Conservation (phyloP, 129 eudicot genomes). For the Arctium minus region DNA sequence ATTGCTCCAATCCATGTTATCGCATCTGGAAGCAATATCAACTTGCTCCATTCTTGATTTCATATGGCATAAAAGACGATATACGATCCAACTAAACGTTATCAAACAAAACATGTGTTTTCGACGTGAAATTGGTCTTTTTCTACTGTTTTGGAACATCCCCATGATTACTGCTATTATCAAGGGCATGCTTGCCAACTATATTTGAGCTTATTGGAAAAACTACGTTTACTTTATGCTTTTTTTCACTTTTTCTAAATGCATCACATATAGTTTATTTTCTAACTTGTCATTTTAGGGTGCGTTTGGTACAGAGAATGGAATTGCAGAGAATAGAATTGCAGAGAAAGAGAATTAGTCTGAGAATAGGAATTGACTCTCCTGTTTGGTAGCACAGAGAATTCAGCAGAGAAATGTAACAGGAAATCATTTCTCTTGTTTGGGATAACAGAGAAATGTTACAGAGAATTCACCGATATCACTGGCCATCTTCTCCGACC, state of each 20-base stretch:
- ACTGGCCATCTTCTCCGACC: no score
- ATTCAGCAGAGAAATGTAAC: no score
- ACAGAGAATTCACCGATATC: no score
- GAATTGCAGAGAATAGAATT: no score
- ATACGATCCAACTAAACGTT: background rate
- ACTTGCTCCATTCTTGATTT: constrained; percentile 7
- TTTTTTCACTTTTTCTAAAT: background rate
- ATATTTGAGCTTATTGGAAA: background rate
- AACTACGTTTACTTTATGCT: background rate
- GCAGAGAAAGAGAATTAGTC: no score
- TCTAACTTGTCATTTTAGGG: no score
- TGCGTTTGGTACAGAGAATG: no score
- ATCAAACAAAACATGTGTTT: background rate
- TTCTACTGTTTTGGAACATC: background rate
- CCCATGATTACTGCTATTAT: background rate
- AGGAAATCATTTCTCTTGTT: no score
- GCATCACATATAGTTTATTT: background rate
- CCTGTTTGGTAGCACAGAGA: no score
- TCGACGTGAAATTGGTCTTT: background rate
- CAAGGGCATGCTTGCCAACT: background rate
- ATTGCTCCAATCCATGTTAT: background rate
- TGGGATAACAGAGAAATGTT: no score
- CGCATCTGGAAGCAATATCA: background rate
- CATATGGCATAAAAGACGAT: background rate
- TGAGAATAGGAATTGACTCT: no score